These are phyloP conservation scores for Globisporangium sylvaticum DNA, from an alignment of 352 stramenopile genomes.

Conservation along the genomic window DNA sequence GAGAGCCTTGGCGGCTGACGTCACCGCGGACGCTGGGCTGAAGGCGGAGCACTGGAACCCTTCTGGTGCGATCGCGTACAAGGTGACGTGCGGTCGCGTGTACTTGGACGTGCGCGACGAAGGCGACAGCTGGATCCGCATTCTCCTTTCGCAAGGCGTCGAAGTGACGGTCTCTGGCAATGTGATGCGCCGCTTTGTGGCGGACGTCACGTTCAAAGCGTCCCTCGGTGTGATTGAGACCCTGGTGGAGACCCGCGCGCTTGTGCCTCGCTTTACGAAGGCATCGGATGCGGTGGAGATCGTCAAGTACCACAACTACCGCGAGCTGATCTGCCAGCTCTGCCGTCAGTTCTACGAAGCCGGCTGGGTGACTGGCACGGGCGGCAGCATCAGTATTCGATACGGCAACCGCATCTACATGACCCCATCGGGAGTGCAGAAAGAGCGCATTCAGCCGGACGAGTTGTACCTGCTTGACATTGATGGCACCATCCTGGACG, in stretches of 20 bases:
- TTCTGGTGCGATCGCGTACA: slow-evolving; percentile 27
- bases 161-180: slow-evolving; percentile 21
- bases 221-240: slow-evolving; percentile 18
- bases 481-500: slow-evolving; percentile 74
- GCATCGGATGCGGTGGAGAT: slow-evolving; percentile 40
- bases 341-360: slow-evolving; percentile 73
- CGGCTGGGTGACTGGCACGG: slow-evolving; percentile 94
- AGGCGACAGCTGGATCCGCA: slow-evolving; percentile 66
- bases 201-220: slow-evolving; percentile 18
- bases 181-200: slow-evolving; percentile 47
- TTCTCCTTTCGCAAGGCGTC: slow-evolving; percentile 35
- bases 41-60: slow-evolving; percentile 45
- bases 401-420: slow-evolving; percentile 93
- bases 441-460: slow-evolving; percentile 93
- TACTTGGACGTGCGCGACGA: slow-evolving; percentile 68
- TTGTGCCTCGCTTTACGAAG: slow-evolving; percentile 37
- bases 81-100: slow-evolving; percentile 33
- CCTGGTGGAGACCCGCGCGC: slow-evolving; percentile 4
- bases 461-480: slow-evolving; percentile 94
- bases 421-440: slow-evolving; percentile 94
- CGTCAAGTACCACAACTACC: slow-evolving; percentile 36
- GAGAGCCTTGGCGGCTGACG: slow-evolving; percentile 9
- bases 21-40: slow-evolving; percentile 22
- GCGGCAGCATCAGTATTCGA: slow-evolving; percentile 92
- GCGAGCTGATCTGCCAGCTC: slow-evolving; percentile 66